Percentiles rank a stretch among this genome's conserved stretches.
These are phyloP conservation scores for Mycena vitilis DNA, from an alignment of 768 basidiomycete genomes.

Conservation along the genomic window DNA sequence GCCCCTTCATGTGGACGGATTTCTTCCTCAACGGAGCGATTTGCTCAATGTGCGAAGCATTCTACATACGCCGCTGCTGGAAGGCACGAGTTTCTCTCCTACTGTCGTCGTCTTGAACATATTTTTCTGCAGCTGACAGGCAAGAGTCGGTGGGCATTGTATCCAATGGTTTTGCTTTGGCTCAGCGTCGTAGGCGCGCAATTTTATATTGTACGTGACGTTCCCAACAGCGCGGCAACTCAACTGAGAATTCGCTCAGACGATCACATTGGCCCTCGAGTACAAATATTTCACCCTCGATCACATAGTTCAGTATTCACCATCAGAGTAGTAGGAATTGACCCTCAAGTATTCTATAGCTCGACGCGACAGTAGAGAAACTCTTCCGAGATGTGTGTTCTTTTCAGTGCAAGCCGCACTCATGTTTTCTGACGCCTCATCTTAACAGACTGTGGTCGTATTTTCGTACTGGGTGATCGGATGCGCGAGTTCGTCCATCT, in stretches of 20 bases:
- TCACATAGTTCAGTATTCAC: constrained; percentile 1
- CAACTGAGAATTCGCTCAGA: neutral
- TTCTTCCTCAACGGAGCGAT: constrained; percentile 62
- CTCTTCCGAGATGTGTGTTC: constrained; percentile 43
- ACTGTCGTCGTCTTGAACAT: neutral
- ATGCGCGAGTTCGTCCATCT: constrained; percentile 48
- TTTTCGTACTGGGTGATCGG: constrained; percentile 62
- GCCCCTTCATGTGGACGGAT: constrained; percentile 56
- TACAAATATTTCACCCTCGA: constrained; percentile 22
- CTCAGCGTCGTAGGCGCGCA: constrained; percentile 51
- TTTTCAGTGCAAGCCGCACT: neutral
- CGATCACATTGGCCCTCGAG: constrained; percentile 25
- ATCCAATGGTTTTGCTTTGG: constrained; percentile 48
- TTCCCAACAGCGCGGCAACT: neutral
- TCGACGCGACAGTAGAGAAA: constrained; percentile 30
- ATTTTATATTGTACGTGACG: constrained; percentile 49
- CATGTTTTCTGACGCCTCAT: constrained; percentile 1
- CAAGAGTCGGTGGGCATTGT: constrained; percentile 50
- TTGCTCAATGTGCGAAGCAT: constrained; percentile 59
- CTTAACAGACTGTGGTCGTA: constrained; percentile 50
- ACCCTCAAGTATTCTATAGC: neutral
- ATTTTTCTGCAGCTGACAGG: constrained; percentile 52
- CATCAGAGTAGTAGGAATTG: neutral
- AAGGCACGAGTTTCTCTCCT: constrained; percentile 48
- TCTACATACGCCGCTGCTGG: constrained; percentile 64